Base-by-base conservation (phyloP, 805 yeast species). In the Saccharomycopsis fibuligera region DNA sequence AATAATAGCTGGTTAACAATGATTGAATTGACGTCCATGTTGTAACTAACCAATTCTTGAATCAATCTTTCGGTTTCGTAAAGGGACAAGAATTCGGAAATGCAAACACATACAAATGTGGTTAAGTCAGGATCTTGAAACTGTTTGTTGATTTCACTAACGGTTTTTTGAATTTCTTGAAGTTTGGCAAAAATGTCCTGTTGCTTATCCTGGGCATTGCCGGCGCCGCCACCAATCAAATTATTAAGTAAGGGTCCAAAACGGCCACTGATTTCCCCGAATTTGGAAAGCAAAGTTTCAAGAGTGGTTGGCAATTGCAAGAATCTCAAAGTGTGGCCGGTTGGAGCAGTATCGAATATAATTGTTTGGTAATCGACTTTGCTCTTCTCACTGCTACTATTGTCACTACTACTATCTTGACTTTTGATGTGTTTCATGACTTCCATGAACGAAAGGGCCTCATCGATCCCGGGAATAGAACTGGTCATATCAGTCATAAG, bases 291-390 rank as follows among this genome's bases (percentile, higher is more conserved):
- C 33, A 95, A 75, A 64, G 87, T 88, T 59, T 89, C 95, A 54
- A 93, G 71, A 3, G 96, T 90, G 25, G 95, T 78, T 35, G 99
- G 99, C 60, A 93, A 78, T 67, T 90, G 96, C 64, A 93, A 74
- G 66, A 93, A 93, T 61, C 99, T 79, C 59, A 93, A 73, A 2
- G 99, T 93, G 68, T 93, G 99, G 33, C 99, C 99, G 0, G 99
- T 93, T 58, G 99, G 99, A 0, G 99, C 99, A n/a, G 99, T 93
- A 66, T 93, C 99, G 61, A 93, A 93, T 57, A 93, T 88, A 56
- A 93, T 90, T 6, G 96, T 88, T 57, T 86, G 88, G 64, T 85
- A 93, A 41, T 73, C 73, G 53, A 75, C 69, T 36, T 50, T 31
- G 55, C 56, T 33, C 58, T 57, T 5, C 60, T 50, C 50, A 61